Conservation (phyloP, 306 rosid genomes). For the Vicia villosa region DNA sequence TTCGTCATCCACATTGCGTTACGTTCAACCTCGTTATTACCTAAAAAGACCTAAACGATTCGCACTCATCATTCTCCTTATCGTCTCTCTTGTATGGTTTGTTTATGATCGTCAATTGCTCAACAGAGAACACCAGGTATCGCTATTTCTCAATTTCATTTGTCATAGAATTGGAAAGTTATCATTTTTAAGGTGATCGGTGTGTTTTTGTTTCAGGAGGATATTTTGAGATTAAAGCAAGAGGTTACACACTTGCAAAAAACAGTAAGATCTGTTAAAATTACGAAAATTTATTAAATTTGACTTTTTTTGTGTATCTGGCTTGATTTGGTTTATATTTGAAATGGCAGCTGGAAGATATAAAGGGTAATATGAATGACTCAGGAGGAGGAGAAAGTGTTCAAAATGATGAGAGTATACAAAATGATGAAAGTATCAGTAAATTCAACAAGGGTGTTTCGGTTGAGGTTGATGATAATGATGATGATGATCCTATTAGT, state of each 20-base stretch:
- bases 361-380: constrained; percentile 21
- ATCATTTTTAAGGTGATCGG: neutral
- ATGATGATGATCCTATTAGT: constrained; percentile 50
- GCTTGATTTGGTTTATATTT: constrained; percentile 32
- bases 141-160: neutral
- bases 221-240: constrained; percentile 45
- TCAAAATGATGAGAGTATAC: constrained; percentile 16
- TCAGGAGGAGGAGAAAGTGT: constrained; percentile 4
- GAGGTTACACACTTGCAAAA: constrained; percentile 44
- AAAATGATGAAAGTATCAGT: constrained; percentile 20
- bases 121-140: constrained; percentile 36
- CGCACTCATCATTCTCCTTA: constrained; percentile 37
- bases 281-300: neutral
- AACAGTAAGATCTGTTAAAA: constrained; percentile 39
- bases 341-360: constrained; percentile 46
- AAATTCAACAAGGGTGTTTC: constrained; percentile 17
- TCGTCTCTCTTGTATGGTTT: constrained; percentile 43
- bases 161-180: neutral
- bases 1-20: constrained; percentile 40
- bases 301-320: neutral
- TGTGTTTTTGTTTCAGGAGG: constrained; percentile 33
- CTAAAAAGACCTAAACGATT: constrained; percentile 49
- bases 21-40: constrained; percentile 50
- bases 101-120: constrained; percentile 46
- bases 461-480: constrained; percentile 33